Percentiles rank a stretch among this genome's conserved stretches.
phyloP scores from a whole-genome alignment of 2,329 filamentous ascomycete genomes.

The Exserohilum rostratum region DNA sequence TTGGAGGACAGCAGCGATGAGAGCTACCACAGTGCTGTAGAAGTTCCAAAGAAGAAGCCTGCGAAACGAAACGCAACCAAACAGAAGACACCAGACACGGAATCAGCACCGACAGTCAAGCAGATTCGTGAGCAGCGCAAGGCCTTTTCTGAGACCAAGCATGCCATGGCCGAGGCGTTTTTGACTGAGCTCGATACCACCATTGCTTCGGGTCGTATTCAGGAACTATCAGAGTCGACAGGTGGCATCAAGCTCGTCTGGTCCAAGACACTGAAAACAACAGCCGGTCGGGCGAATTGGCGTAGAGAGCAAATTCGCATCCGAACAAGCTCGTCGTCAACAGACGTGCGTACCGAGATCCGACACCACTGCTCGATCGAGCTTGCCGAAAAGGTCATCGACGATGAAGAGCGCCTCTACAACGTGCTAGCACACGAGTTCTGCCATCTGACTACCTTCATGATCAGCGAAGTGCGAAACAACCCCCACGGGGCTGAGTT shows the following conservation, averaged over 20 bases:
- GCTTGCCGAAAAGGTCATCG: conserved; percentile 85
- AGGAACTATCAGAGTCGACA: conserved; percentile 63
- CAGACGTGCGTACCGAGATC: conserved; percentile 38
- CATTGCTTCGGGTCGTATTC: conserved; percentile 67
- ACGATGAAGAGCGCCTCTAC: conserved; percentile 72
- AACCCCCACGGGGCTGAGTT: conserved; percentile 86
- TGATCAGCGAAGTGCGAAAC: conserved; percentile 75
- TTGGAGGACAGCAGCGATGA: conserved; percentile 34
- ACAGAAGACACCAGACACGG: conserved; percentile 1
- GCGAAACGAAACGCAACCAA: conserved; percentile 19
- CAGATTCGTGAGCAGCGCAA: conserved; percentile 51
- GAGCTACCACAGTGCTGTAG: conserved; percentile 27
- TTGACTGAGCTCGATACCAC: conserved; percentile 70
- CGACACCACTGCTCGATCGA: conserved; percentile 78
- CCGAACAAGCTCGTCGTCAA: conserved; percentile 31
- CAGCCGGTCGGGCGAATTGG: conserved; percentile 68
- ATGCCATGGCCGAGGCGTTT: conserved; percentile 67
- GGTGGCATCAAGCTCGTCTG: conserved; percentile 75
- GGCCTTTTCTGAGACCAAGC: conserved; percentile 67
- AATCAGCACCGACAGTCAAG: conserved; percentile 21
- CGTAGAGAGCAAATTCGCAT: conserved; percentile 52
- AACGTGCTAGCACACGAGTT: conserved; percentile 97
- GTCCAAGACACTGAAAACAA: conserved; percentile 80
- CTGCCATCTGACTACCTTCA: conserved; percentile 91
- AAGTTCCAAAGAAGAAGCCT: conserved; percentile 29